Evolutionary conservation across 2,329 filamentous ascomycete genomes (phyloP).

Genomic region (Pseudonectria foliicola): DNA sequence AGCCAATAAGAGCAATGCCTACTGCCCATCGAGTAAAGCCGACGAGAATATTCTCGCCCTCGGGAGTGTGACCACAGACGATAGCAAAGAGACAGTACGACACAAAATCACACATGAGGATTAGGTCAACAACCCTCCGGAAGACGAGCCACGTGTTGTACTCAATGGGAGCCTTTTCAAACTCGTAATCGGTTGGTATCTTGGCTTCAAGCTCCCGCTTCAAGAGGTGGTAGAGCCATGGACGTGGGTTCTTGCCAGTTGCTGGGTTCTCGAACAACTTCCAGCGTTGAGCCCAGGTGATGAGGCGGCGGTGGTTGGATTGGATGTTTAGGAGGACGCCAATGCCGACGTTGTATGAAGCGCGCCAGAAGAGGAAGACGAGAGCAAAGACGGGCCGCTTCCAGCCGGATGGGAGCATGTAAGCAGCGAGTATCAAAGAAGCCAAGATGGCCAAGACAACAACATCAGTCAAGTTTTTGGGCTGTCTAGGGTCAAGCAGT

Average conservation of each 20-base stretch:
- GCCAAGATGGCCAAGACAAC: slow-evolving; percentile 73
- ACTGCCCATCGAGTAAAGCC: slow-evolving; percentile 68
- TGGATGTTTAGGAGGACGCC: slow-evolving; percentile 83
- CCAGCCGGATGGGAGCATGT: slow-evolving; percentile 59
- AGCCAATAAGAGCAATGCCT: slow-evolving; percentile 73
- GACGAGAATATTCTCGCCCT: slow-evolving; percentile 62
- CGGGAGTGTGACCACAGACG: slow-evolving; percentile 71
- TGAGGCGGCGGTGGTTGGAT: slow-evolving; percentile 78
- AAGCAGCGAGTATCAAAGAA: slow-evolving; percentile 67
- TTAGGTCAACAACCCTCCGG: slow-evolving; percentile 88
- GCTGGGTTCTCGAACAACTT: slow-evolving; percentile 79
- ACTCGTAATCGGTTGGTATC: slow-evolving; percentile 87
- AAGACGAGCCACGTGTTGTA: slow-evolving; percentile 99
- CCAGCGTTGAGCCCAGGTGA: slow-evolving; percentile 80
- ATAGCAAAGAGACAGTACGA: slow-evolving; percentile 96
- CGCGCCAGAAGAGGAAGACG: slow-evolving; percentile 87
- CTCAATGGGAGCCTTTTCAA: slow-evolving; percentile 88
- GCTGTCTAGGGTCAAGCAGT: slow-evolving; percentile 85
- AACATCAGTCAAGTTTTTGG: slow-evolving; percentile 87
- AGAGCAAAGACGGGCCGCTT: slow-evolving; percentile 73
- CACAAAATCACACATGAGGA: slow-evolving; percentile 97
- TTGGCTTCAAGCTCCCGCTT: slow-evolving; percentile 91
- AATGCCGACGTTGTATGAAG: slow-evolving; percentile 89
- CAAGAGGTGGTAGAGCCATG: slow-evolving; percentile 73
- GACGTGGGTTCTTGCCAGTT: slow-evolving; percentile 74